These are phyloP conservation scores for Simmondsia chinensis DNA, from an alignment of 148 eudicot species.

Conservation along the genomic window DNA sequence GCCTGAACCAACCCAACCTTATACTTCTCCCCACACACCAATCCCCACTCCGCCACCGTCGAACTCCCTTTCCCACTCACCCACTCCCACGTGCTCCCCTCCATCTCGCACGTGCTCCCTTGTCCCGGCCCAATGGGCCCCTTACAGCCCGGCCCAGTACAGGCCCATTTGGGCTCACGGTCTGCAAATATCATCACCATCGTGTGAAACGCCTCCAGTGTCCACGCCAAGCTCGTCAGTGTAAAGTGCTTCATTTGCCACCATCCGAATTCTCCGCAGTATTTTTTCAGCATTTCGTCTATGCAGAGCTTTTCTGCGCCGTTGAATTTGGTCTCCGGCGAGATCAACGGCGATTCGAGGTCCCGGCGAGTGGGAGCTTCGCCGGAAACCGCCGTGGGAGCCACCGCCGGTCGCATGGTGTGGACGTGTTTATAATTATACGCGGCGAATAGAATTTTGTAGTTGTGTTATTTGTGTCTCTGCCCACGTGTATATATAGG, in stretches of 20 bases:
- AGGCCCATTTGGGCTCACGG: slow-evolving; percentile 72
- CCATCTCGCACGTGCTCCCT: slow-evolving; percentile 33
- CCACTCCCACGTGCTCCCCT: slow-evolving; percentile 75
- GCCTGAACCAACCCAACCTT: slow-evolving; percentile 85
- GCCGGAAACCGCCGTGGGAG: too few species aligned
- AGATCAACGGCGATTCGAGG: slow-evolving; percentile 15
- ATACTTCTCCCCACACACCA: slow-evolving; percentile 61
- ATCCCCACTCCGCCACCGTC: slow-evolving; percentile 68
- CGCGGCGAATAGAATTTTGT: too few species aligned
- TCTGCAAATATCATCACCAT: slow-evolving; percentile 97
- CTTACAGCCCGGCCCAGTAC: slow-evolving; percentile 21
- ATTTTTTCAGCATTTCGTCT: slow-evolving; percentile 57
- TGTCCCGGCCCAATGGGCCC: neutral
- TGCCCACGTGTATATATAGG: too few species aligned
- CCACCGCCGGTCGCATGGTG: too few species aligned
- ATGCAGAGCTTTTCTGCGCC: slow-evolving; percentile 34
- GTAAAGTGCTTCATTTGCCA: slow-evolving; percentile 79
- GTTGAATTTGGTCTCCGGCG: slow-evolving; percentile 4
- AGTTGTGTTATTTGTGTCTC: too few species aligned
- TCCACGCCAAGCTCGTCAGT: slow-evolving; percentile 78
- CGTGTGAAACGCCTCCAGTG: slow-evolving; percentile 83
- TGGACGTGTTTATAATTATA: too few species aligned
- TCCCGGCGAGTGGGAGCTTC: neutral
- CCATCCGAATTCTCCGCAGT: slow-evolving; percentile 83
- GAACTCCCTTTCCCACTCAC: slow-evolving; percentile 30